Evolutionary conservation across 2,329 filamentous ascomycete genomes (phyloP), one percentile per base, ranked within the genome.

Genomic region (Cordyceps farinosa): DNA sequence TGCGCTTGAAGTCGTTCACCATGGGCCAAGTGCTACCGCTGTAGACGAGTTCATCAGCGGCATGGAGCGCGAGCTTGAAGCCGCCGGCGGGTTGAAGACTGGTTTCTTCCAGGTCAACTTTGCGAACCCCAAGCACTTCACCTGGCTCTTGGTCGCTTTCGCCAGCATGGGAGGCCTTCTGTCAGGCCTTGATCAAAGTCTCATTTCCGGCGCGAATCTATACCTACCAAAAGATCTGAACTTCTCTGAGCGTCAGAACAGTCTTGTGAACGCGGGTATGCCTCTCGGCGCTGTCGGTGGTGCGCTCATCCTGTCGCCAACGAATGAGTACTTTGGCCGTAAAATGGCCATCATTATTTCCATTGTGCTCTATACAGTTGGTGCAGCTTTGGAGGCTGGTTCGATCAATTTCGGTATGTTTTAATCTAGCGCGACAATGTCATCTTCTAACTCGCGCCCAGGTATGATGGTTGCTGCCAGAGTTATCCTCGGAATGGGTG

Each of bases 131-230:
- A 83, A 86, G 69, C 70, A 75, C 62, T 91, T 90, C 72, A 91
- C 88, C 32, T 89, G 82, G 78, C 75, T 89, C 17, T 80, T 90
- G 15, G 87, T 90, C 51, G 85, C 81, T 1, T 91, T 91, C 68
- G 88, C 88, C n/a, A 89, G 86, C 17, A 89, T 91, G 86, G 88
- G 89, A 56, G 89, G 89, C 71, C 77, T 91, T 29, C 82, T 91
- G 0, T 90, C 87, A 1, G 89, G 89, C 65, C 80, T 91, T 27
- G 89, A 91, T 70, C 89, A 91, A 74, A 89, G 85, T 52, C 78
- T 91, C 62, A 91, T 91, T 69, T 87, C 84, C 13, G 89, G 89
- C 59, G 89, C 89, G 56, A 88, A 89, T 69, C 77, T 91, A 4
- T 88, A 84, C 71, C 77, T 91, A 51, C 89, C 88, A 3, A 67